Evolutionary conservation across 306 rosid species (phyloP).

Genomic region (Mimosa bimucronata): DNA sequence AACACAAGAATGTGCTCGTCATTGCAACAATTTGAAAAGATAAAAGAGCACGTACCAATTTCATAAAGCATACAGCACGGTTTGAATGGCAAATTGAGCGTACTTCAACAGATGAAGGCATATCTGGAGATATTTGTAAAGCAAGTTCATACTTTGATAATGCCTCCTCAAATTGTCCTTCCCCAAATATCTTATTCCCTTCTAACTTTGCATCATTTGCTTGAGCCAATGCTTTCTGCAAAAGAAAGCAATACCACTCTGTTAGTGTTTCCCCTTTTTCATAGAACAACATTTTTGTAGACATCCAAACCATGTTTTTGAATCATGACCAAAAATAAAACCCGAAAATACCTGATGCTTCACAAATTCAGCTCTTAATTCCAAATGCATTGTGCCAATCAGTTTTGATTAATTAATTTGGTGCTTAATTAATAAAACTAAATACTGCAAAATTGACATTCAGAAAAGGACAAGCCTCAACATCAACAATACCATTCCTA

Average conservation of each 20-base stretch:
- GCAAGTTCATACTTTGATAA: slow-evolving; percentile 66
- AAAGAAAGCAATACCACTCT: background rate
- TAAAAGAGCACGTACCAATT: slow-evolving; percentile 57
- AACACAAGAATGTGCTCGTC: background rate
- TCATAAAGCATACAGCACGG: slow-evolving; percentile 71
- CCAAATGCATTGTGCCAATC: background rate
- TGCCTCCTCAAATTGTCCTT: slow-evolving; percentile 83
- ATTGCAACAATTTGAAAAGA: slow-evolving; percentile 2
- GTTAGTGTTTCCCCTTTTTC: background rate
- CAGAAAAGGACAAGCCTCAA: background rate
- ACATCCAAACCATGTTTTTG: slow-evolving; percentile 11
- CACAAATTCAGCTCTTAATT: background rate
- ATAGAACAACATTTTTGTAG: background rate
- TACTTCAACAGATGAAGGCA: slow-evolving; percentile 70
- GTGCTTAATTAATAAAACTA: background rate
- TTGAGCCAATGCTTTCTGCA: slow-evolving; percentile 69
- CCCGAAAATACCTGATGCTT: background rate
- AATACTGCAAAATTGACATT: background rate
- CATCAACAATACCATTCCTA: background rate
- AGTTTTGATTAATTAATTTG: background rate
- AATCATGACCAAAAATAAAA: background rate
- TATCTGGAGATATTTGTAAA: slow-evolving; percentile 65
- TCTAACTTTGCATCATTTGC: slow-evolving; percentile 78
- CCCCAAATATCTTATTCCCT: slow-evolving; percentile 74
- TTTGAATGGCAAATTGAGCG: slow-evolving; percentile 80